These are phyloP conservation scores for Lasiosphaeris hirsuta DNA, from an alignment of 495 filamentous ascomycete genomes.

Conservation along the genomic window DNA sequence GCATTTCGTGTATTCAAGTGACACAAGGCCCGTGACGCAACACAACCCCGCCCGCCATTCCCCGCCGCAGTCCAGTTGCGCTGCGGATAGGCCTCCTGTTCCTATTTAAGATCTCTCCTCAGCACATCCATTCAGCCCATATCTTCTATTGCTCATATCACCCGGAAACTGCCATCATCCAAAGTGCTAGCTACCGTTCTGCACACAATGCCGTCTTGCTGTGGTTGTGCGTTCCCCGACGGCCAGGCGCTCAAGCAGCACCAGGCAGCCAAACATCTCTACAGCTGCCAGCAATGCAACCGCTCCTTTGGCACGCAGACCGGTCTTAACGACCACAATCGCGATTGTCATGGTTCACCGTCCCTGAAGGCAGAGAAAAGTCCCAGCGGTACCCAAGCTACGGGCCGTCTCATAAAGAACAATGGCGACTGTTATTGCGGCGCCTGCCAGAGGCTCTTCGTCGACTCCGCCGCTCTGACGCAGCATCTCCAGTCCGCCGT, in stretches of 20 bases:
- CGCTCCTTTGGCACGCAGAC: not conserved
- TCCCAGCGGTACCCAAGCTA: not conserved
- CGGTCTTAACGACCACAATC: not conserved
- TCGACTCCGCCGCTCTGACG: not conserved
- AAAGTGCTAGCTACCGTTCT: not conserved
- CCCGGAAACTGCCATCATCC: not conserved
- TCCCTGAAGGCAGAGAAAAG: not conserved
- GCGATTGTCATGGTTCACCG: not conserved
- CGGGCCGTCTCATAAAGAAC: not conserved
- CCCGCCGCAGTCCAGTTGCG: too few relatives aligned
- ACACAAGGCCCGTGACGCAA: not conserved
- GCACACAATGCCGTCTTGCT: constrained; percentile 6
- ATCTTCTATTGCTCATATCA: not conserved
- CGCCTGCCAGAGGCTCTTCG: not conserved
- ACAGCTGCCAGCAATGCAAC: not conserved
- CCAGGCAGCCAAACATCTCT: not conserved
- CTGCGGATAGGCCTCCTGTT: not conserved
- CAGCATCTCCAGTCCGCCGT: not conserved
- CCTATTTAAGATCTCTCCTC: not conserved
- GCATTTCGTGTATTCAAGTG: constrained; percentile 2
- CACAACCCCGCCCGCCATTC: too few relatives aligned
- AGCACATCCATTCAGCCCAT: not conserved
- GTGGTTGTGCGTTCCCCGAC: not conserved
- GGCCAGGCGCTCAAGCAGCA: not conserved
- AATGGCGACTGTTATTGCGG: constrained; percentile 3